phyloP scores from a whole-genome alignment of 2,329 filamentous ascomycete genomes.

The Pseudocercospora crystallina region DNA sequence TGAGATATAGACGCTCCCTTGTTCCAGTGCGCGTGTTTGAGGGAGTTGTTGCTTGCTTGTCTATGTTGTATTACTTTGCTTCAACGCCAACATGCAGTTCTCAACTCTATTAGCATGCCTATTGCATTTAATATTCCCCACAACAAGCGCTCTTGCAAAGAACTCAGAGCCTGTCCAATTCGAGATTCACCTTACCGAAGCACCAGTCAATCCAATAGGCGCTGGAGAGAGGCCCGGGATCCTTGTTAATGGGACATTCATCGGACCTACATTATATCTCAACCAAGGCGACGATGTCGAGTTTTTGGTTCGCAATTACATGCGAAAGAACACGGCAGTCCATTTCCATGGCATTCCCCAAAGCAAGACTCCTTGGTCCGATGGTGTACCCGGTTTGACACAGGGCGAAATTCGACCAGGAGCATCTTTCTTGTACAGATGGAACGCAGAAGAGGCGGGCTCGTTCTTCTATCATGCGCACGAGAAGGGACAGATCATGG shows the following conservation, averaged over 20 bases:
- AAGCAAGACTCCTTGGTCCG: constrained; percentile 14
- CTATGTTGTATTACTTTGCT: too few species aligned
- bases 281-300: constrained; percentile 13
- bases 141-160: too few species aligned
- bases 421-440: constrained; percentile 13
- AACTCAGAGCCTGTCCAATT: not conserved
- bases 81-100: too few species aligned
- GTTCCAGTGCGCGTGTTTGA: too few species aligned
- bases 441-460: constrained; percentile 12
- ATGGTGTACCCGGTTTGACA: constrained; percentile 18
- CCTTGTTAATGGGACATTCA: constrained; percentile 12
- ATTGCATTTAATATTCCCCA: too few species aligned
- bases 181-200: constrained; percentile 7
- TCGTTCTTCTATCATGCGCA: constrained; percentile 16
- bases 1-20: too few species aligned
- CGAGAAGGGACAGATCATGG: constrained; percentile 52
- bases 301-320: constrained; percentile 15
- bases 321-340: constrained; percentile 15
- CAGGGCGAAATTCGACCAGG: constrained; percentile 18
- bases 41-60: too few species aligned
- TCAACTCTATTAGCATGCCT: too few species aligned
- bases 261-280: constrained; percentile 10
- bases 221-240: constrained; percentile 8
- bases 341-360: constrained; percentile 25
- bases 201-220: constrained; percentile 6